phyloP scores from a whole-genome alignment of 768 basidiomycete genomes.

The Mycena kentingensis region DNA sequence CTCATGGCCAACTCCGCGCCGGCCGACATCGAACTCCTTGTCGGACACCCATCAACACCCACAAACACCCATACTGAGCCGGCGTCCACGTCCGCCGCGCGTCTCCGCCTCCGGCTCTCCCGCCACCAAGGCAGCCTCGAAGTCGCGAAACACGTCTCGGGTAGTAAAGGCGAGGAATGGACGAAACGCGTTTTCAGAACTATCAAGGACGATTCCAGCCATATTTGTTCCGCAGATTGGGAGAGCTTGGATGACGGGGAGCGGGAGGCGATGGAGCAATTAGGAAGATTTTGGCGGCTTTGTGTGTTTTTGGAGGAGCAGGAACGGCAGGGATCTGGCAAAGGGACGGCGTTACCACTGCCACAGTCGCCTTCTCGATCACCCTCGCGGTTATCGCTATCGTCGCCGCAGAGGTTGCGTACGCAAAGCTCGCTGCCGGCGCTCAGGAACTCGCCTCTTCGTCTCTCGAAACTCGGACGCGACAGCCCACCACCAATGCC shows the following conservation, averaged over 20 bases:
- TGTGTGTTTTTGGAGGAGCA: conserved; percentile 26
- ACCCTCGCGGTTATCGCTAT: background rate
- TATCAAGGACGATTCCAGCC: conserved; percentile 24
- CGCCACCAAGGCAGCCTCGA: conserved; percentile 37
- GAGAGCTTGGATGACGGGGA: conserved; percentile 29
- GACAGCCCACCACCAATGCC: background rate
- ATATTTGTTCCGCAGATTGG: conserved; percentile 28
- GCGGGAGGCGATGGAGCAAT: conserved; percentile 27
- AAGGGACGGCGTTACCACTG: background rate
- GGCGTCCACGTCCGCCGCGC: conserved; percentile 14
- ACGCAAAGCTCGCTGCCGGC: too few species aligned
- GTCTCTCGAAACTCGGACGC: too few species aligned
- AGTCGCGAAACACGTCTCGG: conserved; percentile 35
- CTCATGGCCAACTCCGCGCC: conserved; percentile 54
- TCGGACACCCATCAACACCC: conserved; percentile 21
- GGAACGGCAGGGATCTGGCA: conserved; percentile 13
- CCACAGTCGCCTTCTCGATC: background rate
- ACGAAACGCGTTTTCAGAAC: conserved; percentile 34
- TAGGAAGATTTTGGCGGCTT: conserved; percentile 29
- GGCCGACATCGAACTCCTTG: conserved; percentile 49
- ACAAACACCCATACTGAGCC: conserved; percentile 7
- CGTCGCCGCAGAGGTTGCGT: background rate
- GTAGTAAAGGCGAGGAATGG: conserved; percentile 40
- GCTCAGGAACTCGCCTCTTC: too few species aligned
- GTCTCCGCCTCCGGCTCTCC: conserved; percentile 42